Evolutionary conservation across 805 yeast species (phyloP).

Genomic region (Metschnikowia shivogae): DNA sequence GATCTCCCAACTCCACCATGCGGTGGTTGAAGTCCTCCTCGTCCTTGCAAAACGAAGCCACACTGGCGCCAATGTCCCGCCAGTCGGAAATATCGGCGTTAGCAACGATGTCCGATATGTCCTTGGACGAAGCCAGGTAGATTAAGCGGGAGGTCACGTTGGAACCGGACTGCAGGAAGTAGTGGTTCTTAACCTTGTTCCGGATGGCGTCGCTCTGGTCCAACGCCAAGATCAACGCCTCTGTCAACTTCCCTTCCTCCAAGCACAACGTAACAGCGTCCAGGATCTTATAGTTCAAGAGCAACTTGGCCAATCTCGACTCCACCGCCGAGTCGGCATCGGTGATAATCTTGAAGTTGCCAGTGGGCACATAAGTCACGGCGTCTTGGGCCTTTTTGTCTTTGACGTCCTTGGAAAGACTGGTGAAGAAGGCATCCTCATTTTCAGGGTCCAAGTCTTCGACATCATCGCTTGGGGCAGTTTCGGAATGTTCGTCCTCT

Average conservation of each 20-base stretch:
- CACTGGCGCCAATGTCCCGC: slow-evolving; percentile 74
- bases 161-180: slow-evolving; percentile 54
- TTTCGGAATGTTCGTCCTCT: slow-evolving; percentile 17
- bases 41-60: slow-evolving; percentile 42
- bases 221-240: slow-evolving; percentile 79
- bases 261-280: slow-evolving; percentile 68
- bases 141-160: slow-evolving; percentile 69
- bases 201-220: slow-evolving; percentile 59
- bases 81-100: slow-evolving; percentile 77
- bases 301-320: slow-evolving; percentile 34
- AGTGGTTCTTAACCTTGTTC: slow-evolving; percentile 65
- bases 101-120: slow-evolving; percentile 65
- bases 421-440: slow-evolving; percentile 37
- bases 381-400: slow-evolving; percentile 10
- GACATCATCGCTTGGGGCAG: neutral
- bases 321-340: slow-evolving; percentile 39
- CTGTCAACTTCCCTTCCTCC: slow-evolving; percentile 57
- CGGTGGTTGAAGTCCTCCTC: slow-evolving; percentile 48
- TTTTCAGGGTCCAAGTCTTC: slow-evolving; percentile 5
- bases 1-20: slow-evolving; percentile 70
- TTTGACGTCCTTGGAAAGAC: slow-evolving; percentile 25
- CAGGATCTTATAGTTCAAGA: slow-evolving; percentile 59
- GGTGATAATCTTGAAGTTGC: slow-evolving; percentile 44
- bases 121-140: slow-evolving; percentile 54
- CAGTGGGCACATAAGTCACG: slow-evolving; percentile 45